These are phyloP conservation scores for Coniochaeta sp. DNA, from an alignment of 2,329 filamentous ascomycete genomes.

Conservation along the genomic window DNA sequence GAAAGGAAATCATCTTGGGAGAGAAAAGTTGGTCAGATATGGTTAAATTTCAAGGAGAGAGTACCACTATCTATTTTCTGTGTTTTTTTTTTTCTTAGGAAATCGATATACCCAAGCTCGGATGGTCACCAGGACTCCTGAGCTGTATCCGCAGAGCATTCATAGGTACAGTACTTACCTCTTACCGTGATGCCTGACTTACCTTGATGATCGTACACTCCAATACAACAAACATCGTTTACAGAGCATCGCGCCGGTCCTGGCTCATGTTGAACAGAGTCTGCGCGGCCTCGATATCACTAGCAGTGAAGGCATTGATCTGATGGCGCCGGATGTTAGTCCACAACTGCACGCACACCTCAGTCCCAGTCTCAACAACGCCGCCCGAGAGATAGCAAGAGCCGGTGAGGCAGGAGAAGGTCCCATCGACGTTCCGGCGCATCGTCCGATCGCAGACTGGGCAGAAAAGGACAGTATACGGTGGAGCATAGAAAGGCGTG, in stretches of 20 bases:
- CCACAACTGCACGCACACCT: background rate
- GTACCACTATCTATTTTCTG: background rate
- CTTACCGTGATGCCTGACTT: background rate
- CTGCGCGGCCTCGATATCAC: background rate
- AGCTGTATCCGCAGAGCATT: background rate
- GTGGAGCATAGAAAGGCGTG: too few species aligned
- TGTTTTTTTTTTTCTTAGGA: background rate
- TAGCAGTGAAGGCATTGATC: background rate
- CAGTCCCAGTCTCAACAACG: background rate
- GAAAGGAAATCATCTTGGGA: background rate
- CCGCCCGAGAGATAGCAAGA: background rate
- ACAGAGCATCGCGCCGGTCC: background rate
- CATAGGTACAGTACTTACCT: too few species aligned
- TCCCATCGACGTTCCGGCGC: background rate
- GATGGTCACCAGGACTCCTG: background rate
- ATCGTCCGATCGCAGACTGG: background rate
- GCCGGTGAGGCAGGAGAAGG: background rate
- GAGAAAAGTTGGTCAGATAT: background rate
- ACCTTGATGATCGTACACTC: background rate
- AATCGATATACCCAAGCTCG: background rate
- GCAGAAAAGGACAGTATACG: background rate
- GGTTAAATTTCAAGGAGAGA: background rate
- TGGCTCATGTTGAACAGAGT: background rate
- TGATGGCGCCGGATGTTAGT: background rate
- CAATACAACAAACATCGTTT: background rate